These are phyloP conservation scores for Diphasiastrum complanatum DNA, from an alignment of 83 land plant genomes.

Conservation along the genomic window DNA sequence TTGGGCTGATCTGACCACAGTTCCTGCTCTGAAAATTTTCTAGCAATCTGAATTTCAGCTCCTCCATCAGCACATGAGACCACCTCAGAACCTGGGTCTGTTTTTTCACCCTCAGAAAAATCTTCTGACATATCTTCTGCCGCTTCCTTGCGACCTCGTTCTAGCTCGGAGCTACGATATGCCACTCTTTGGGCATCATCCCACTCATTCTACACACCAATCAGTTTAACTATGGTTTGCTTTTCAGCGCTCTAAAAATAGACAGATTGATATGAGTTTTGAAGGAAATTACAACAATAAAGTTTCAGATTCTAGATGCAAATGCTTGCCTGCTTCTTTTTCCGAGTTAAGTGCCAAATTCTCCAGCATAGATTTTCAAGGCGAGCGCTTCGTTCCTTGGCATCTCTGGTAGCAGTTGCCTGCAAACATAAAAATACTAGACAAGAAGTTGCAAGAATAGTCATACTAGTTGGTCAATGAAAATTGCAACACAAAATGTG, in stretches of 20 bases:
- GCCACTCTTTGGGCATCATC: slow-evolving; percentile 56
- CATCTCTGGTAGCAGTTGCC: slow-evolving; percentile 75
- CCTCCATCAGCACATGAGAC: slow-evolving; percentile 42
- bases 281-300: no score
- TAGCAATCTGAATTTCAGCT: no score
- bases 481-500: no score
- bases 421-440: slow-evolving; percentile 18
- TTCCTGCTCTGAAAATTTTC: slow-evolving; percentile 45
- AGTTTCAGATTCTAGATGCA: no score
- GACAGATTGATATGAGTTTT: no score
- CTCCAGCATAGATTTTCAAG: slow-evolving; percentile 94
- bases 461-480: no score
- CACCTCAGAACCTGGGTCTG: slow-evolving; percentile 35
- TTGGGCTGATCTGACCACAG: slow-evolving; percentile 62
- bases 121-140: slow-evolving; percentile 80
- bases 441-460: neutral
- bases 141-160: slow-evolving; percentile 71
- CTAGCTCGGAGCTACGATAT: slow-evolving; percentile 62
- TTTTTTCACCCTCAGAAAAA: slow-evolving; percentile 74
- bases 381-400: slow-evolving; percentile 74
- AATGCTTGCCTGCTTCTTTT: slow-evolving; percentile 81
- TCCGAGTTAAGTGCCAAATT: slow-evolving; percentile 87
- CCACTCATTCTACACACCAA: slow-evolving; percentile 50
- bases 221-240: neutral
- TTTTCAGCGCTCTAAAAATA: neutral